These are phyloP conservation scores for Graphilbum sp. DNA, from an alignment of 2,329 filamentous ascomycete species.

Conservation along the genomic window DNA sequence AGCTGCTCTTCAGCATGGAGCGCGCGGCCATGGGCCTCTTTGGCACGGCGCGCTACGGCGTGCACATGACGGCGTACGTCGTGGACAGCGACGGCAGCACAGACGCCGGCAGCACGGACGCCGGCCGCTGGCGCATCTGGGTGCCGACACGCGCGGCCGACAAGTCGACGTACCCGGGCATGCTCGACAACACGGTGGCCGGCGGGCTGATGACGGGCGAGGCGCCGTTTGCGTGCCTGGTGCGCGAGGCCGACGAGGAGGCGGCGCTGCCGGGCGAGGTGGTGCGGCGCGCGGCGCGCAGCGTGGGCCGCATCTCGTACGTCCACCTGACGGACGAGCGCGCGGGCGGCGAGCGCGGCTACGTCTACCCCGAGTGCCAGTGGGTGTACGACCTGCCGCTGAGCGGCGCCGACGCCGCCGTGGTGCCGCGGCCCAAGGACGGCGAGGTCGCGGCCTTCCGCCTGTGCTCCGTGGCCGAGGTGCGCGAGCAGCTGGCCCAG, in stretches of 20 bases:
- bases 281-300: slow-evolving; percentile 41
- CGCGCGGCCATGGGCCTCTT: slow-evolving; percentile 59
- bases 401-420: slow-evolving; percentile 29
- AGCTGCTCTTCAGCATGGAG: slow-evolving; percentile 57
- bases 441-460: slow-evolving; percentile 78
- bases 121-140: slow-evolving; percentile 56
- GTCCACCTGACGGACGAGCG: slow-evolving; percentile 61
- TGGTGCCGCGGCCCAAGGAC: slow-evolving; percentile 63
- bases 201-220: slow-evolving; percentile 69
- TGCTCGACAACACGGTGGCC: slow-evolving; percentile 90
- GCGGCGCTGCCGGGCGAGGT: slow-evolving; percentile 59
- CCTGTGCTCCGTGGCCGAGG: slow-evolving; percentile 61
- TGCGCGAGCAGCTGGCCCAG: slow-evolving; percentile 44
- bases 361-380: slow-evolving; percentile 81
- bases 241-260: slow-evolving; percentile 81
- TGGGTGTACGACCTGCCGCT: slow-evolving; percentile 85
- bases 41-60: slow-evolving; percentile 61
- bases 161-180: slow-evolving; percentile 81
- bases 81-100: too few relatives aligned
- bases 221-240: slow-evolving; percentile 60
- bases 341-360: slow-evolving; percentile 62
- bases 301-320: slow-evolving; percentile 64
- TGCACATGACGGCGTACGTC: slow-evolving; percentile 66
- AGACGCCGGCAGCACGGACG: slow-evolving; percentile 21
- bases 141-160: slow-evolving; percentile 56